phyloP scores from a whole-genome alignment of 1,284 basidiomycete genomes.

The Pholiota adiposa region DNA sequence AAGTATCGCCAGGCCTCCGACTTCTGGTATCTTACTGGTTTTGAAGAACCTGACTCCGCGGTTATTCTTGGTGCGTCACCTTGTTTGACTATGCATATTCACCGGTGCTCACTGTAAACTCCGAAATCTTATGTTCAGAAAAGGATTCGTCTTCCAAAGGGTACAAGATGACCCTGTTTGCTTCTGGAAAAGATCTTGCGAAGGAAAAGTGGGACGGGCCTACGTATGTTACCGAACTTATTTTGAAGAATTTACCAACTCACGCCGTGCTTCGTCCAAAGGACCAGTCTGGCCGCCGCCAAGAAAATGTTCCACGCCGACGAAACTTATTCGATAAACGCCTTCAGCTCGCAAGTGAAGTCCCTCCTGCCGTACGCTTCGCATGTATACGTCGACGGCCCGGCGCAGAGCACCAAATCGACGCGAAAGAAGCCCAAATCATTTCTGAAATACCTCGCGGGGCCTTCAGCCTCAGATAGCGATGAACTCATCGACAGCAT shows the following conservation, averaged over 20 bases:
- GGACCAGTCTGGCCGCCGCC: slow-evolving; percentile 66
- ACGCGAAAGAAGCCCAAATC: slow-evolving; percentile 46
- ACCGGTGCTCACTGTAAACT: background rate
- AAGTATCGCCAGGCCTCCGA: slow-evolving; percentile 94
- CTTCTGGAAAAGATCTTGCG: slow-evolving; percentile 73
- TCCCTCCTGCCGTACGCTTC: slow-evolving; percentile 36
- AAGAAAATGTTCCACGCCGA: slow-evolving; percentile 76
- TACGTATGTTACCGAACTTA: slow-evolving; percentile 40
- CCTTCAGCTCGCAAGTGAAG: slow-evolving; percentile 57
- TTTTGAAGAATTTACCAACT: background rate
- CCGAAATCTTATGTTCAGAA: slow-evolving; percentile 41
- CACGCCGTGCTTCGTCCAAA: slow-evolving; percentile 24
- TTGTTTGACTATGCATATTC: background rate
- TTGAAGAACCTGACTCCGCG: slow-evolving; percentile 92
- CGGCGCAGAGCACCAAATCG: slow-evolving; percentile 33
- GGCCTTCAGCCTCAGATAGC: slow-evolving; percentile 35
- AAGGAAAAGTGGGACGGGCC: slow-evolving; percentile 96
- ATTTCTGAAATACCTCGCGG: slow-evolving; percentile 51
- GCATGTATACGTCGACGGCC: slow-evolving; percentile 46
- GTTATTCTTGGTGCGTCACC: slow-evolving; percentile 72
- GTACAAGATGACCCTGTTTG: slow-evolving; percentile 91
- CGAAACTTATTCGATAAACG: slow-evolving; percentile 62
- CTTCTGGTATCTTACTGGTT: slow-evolving; percentile 95
- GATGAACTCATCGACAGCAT: slow-evolving; percentile 59
- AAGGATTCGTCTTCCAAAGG: slow-evolving; percentile 72